Evolutionary conservation across 2,329 filamentous ascomycete genomes (phyloP).

Genomic region (Aureobasidium sp.): DNA sequence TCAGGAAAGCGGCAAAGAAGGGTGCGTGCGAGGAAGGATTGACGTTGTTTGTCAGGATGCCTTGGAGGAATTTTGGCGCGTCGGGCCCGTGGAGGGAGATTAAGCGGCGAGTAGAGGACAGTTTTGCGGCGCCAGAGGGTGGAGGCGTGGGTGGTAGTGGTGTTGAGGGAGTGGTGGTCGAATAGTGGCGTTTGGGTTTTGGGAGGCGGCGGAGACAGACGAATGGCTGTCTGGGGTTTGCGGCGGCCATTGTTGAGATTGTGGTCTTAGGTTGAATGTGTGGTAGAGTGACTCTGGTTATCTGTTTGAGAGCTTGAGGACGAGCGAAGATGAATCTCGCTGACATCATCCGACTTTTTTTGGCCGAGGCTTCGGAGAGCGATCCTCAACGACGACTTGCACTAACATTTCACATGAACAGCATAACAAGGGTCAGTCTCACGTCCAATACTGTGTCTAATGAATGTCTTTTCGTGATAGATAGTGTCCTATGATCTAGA

Average conservation of each 20-base stretch:
- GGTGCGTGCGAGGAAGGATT: conserved; percentile 39
- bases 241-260: neutral
- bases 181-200: neutral
- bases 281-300: neutral
- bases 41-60: conserved; percentile 72
- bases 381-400: neutral
- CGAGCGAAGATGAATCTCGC: neutral
- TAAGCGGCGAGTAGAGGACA: conserved; percentile 69
- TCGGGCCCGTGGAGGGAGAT: conserved; percentile 75
- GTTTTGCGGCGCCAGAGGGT: conserved; percentile 45
- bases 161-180: neutral
- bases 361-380: neutral
- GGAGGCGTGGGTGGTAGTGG: conserved; percentile 38
- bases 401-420: neutral
- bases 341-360: conserved; percentile 13
- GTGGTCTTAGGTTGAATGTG: neutral
- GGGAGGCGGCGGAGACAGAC: conserved; percentile 15
- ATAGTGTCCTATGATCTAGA: neutral
- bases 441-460: neutral
- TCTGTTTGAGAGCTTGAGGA: neutral
- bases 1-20: conserved; percentile 80
- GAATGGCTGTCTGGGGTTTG: neutral
- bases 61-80: conserved; percentile 78
- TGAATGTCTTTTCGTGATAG: neutral
- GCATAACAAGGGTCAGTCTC: neutral